Evolutionary conservation across 108 stramenopile genomes (phyloP), one percentile per base, ranked within the genome.

Genomic region (Nitzschia sp.): DNA sequence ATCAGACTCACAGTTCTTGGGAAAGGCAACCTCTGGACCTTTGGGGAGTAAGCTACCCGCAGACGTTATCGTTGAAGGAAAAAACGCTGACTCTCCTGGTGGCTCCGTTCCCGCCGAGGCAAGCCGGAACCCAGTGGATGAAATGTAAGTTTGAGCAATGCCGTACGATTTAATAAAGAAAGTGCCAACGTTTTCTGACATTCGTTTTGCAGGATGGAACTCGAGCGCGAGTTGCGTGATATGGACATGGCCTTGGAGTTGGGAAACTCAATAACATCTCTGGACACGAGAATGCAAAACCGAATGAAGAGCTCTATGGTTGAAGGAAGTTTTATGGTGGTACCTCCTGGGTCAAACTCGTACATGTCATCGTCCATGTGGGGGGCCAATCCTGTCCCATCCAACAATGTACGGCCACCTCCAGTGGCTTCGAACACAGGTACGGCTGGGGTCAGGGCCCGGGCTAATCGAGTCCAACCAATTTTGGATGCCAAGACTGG

Each of bases 241-340:
- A 94, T 94, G 84, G 89, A 94, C 61, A 81, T 87, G 78, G 85
- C 88, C 3, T 72, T 91, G 63, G 84, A 87, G 67, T 63, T 94
- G 71, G 88, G 89, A 37, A 86, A 70, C 57, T 93, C 92, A 6
- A 80, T 93, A 39, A 80, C 83, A 20, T 83, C 86, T 21, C 65
- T 94, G 17, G 81, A 86, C 48, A 69, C 83, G 37, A 44, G 79
- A 51, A 79, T 77, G 29, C 69, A 75, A 15, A 71, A 69, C 24
- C 58, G 71, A 39, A 71, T 80, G 62, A 84, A 82, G 41, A 69
- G 22, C 19, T 72, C 74, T 10, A 65, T 73, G 24, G 70, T 71
- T 0, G 89, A 89, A 72, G 88, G 88, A 39, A 86, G 86, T 65
- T 91, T 94, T 61, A 89, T 85, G 70, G 92, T 91, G 10, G 90